Base-by-base conservation (phyloP, 2,329 filamentous ascomycete species). In the Lecanosticta acicola region DNA sequence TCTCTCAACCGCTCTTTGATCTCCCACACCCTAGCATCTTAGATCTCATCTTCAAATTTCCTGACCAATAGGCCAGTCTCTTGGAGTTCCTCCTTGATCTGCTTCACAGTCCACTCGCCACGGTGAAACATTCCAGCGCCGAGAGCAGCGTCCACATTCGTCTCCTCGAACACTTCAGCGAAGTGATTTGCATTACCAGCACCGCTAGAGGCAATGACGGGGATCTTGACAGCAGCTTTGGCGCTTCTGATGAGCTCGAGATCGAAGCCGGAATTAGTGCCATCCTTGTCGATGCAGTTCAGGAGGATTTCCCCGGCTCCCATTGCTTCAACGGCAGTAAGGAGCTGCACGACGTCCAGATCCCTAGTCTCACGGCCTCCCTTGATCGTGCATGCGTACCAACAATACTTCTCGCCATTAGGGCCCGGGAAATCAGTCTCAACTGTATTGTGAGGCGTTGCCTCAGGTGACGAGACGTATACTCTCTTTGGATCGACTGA, bases 71-170 rank as follows among this genome's bases (percentile, higher is more conserved):
- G 73, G 0, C 87, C 87, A 61, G 82, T 79, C 29, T 77, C 73
- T 18, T 75, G 74, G 48, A 98, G 68, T 61, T 86, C 79, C 48
- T 94, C 84, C 70, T 98, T 98, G 39, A 98, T 93, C 62, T 97
- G 83, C 66, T 82, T 83, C 13, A 98, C 91, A 0, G 90, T 95
- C 68, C 91, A 98, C 71, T 98, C 91, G 32, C 85, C 87, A 39
- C 93, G 76, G 71, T 98, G 93, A 69, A 98, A 98, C 84, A 98
- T 98, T 43, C 93, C 93, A 7, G 93, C 93, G 2, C 93, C 93
- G 49, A 98, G 71, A 20, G 93, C 93, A 40, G 93, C 93, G 73
- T 98, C 93, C 2, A 91, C 91, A 13, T 76, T 75, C 7, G 93
- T 97, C 70, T 85, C 74, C 46, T 79, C 73, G 67, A 98, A 98